Evolutionary conservation across 345 rosid genomes (phyloP), one percentile per base, ranked within the genome.

Genomic region (Citrus cavaleriei): DNA sequence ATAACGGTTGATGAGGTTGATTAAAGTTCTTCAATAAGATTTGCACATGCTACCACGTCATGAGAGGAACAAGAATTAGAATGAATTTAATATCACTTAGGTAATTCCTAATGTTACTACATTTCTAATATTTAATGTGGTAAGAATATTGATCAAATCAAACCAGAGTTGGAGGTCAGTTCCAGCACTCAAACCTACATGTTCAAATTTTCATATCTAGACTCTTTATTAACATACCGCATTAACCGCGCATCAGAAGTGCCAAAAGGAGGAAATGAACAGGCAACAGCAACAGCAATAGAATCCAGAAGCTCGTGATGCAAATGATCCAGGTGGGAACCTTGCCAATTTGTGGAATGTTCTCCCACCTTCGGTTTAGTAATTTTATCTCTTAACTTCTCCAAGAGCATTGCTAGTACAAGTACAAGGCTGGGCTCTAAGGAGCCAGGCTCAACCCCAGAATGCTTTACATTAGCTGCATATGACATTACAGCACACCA

Each of bases 231-330:
- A 57, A 84, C 90, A 79, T 90, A 95, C 99, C 96, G 40, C 78
- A 95, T 46, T 85, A 93, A 88, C 71, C 79, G 91, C 46, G 84
- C 84, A 80, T 88, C 85, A 81, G 88, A 85, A 81, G 80, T 72
- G 81, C 85, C 79, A 73, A 77, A 79, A 57, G 85, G 79, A 74
- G 84, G 82, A 80, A 73, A 55, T 75, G 92, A 88, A 83, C 76
- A 38, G 72, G 89, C 83, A 65, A 87, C 82, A 71, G 89, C 81
- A 70, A 90, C 81, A 70, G 94, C 97, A 83, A 87, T 78, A 74
- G 93, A 87, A 77, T 95, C 99, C 62, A 95, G 93, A 86, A 87
- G 91, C 73, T 81, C 86, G 83, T 92, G 93, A 82, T 88, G 95
- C 97, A 98, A 95, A 58, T 88, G 81, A 6, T 85, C 89, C 72